Percentiles rank a stretch among this genome's conserved stretches.
Conservation (phyloP, 345 rosid genomes). For the Eucalyptus decipiens region DNA sequence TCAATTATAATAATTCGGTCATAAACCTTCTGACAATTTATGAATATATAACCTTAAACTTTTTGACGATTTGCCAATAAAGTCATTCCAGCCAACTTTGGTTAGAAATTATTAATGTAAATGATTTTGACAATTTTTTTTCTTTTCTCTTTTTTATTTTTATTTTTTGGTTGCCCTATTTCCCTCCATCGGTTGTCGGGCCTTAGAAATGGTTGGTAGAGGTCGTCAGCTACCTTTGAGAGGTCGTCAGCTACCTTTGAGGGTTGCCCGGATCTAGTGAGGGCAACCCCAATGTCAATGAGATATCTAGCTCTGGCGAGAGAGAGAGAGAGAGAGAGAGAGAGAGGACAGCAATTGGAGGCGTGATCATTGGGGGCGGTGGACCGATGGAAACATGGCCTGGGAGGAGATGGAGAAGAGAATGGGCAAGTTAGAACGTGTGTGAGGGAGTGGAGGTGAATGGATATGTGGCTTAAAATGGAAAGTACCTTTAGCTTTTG, state of each 20-base stretch:
- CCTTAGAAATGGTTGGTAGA: not conserved
- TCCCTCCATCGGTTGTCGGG: not conserved
- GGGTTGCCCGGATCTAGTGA: not conserved
- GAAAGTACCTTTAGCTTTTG: not conserved
- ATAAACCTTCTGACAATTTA: not conserved
- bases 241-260: not conserved
- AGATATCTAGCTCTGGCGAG: not conserved
- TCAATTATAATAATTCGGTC: not conserved
- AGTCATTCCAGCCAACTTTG: fast-evolving
- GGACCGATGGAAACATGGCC: not conserved
- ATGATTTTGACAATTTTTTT: not conserved
- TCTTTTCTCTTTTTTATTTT: not conserved
- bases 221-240: not conserved
- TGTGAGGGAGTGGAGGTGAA: not conserved
- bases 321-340: not conserved
- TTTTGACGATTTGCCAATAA: not conserved
- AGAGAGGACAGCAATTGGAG: not conserved
- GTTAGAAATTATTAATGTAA: fast-evolving
- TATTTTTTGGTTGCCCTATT: too few species aligned
- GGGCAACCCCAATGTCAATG: not conserved
- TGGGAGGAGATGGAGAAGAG: not conserved
- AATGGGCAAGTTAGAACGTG: not conserved
- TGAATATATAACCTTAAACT: not conserved
- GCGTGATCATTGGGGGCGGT: not conserved
- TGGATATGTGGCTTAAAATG: not conserved